Percentiles rank a stretch among this genome's conserved stretches.
These are phyloP conservation scores for Filosporella fistucella DNA, from an alignment of 495 filamentous ascomycete species.

Conservation along the genomic window DNA sequence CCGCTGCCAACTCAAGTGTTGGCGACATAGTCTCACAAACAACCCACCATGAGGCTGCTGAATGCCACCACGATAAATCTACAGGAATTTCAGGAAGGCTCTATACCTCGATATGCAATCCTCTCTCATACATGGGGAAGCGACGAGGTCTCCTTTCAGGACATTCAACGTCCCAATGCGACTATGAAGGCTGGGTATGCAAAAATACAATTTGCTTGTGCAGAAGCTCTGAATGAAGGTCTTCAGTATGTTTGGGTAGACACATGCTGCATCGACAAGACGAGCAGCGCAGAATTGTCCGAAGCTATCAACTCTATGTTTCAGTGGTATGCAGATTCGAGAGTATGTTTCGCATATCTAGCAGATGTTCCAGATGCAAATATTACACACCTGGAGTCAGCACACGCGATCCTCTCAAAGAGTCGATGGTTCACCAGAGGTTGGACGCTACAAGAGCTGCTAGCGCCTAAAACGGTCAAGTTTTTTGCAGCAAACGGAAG, in stretches of 20 bases:
- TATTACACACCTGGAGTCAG: too few relatives aligned
- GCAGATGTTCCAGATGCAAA: too few relatives aligned
- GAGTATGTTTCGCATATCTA: conserved; percentile 1
- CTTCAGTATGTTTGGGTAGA: conserved; percentile 1
- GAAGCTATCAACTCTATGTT: conserved; percentile 7
- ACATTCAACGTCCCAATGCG: conserved; percentile 14
- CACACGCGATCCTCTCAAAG: too few relatives aligned
- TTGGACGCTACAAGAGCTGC: too few relatives aligned
- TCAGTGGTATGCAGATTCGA: neutral
- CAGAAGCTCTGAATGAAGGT: neutral
- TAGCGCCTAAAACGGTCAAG: too few relatives aligned
- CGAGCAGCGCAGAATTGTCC: neutral
- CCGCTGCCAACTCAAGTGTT: too few relatives aligned
- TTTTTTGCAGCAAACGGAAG: too few relatives aligned
- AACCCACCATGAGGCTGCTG: conserved; percentile 35
- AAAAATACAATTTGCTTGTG: neutral
- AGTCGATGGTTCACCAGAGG: too few relatives aligned
- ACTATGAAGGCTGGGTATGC: neutral
- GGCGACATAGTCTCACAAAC: too few relatives aligned
- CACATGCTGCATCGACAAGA: conserved; percentile 6
- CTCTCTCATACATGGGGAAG: conserved; percentile 33
- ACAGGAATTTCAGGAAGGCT: conserved; percentile 23
- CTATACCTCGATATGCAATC: conserved; percentile 29
- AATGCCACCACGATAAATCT: conserved; percentile 25
- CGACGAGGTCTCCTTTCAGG: conserved; percentile 28